Evolutionary conservation across 2,329 filamentous ascomycete genomes (phyloP).

Genomic region (Taxawa tesnikishii): DNA sequence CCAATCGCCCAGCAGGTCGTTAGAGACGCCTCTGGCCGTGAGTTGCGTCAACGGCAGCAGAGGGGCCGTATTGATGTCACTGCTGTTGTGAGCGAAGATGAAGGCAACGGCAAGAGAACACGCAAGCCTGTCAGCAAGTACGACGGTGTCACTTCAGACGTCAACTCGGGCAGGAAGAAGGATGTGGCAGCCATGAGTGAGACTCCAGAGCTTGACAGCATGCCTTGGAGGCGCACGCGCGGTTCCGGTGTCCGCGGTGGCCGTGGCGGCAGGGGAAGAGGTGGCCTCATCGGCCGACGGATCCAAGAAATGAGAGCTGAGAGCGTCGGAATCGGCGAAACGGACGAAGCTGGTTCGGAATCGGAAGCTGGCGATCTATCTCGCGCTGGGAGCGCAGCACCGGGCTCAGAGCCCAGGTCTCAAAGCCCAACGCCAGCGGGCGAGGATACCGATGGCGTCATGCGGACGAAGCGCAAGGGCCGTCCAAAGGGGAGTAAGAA

Average conservation of each 20-base stretch:
- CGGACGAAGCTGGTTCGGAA: slow-evolving; percentile 9
- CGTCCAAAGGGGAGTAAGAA: slow-evolving; percentile 35
- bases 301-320: slow-evolving; percentile 34
- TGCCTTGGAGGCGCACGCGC: slow-evolving; percentile 3
- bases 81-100: slow-evolving; percentile 11
- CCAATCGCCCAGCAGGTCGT: slow-evolving; percentile 41
- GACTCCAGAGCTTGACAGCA: slow-evolving; percentile 9
- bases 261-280: slow-evolving; percentile 5
- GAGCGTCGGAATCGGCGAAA: slow-evolving; percentile 20
- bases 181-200: slow-evolving; percentile 7
- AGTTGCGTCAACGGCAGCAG: slow-evolving; percentile 32
- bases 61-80: slow-evolving; percentile 22
- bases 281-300: slow-evolving; percentile 3
- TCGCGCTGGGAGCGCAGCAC: too few species aligned
- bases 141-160: slow-evolving; percentile 8
- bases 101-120: slow-evolving; percentile 6
- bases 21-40: slow-evolving; percentile 31
- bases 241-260: slow-evolving; percentile 6
- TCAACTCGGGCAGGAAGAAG: slow-evolving; percentile 5
- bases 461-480: slow-evolving; percentile 22
- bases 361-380: too few species aligned
- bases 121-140: slow-evolving; percentile 9
- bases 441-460: too few species aligned
- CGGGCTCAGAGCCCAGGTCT: neutral
- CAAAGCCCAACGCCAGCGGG: slow-evolving; percentile 1